Conservation (phyloP, 805 yeast species). For the Isabelozyma pseudorhagii region DNA sequence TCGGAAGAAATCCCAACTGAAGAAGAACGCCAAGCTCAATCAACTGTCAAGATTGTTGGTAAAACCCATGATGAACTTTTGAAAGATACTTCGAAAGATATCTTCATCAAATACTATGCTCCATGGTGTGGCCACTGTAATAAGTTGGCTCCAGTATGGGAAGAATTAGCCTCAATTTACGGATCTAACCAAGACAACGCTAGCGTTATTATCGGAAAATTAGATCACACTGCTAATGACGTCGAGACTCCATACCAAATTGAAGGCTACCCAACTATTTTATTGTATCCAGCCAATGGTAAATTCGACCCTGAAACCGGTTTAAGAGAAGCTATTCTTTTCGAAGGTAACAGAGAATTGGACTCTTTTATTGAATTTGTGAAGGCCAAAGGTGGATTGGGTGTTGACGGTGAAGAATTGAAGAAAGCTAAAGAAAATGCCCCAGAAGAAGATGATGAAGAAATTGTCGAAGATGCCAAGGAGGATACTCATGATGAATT, state of each 20-base stretch:
- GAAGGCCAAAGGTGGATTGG: slow-evolving; percentile 60
- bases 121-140: slow-evolving; percentile 99
- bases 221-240: slow-evolving; percentile 90
- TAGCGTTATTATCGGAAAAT: slow-evolving; percentile 73
- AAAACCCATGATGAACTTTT: slow-evolving; percentile 73
- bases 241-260: slow-evolving; percentile 66
- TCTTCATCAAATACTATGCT: slow-evolving; percentile 88
- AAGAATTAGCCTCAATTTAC: slow-evolving; percentile 76
- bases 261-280: slow-evolving; percentile 88
- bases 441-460: slow-evolving; percentile 23
- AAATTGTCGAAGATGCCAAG: slow-evolving; percentile 19
- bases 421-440: slow-evolving; percentile 20
- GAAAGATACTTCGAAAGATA: slow-evolving; percentile 56
- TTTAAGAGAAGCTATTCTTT: slow-evolving; percentile 53
- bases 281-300: slow-evolving; percentile 79
- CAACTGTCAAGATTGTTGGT: slow-evolving; percentile 77
- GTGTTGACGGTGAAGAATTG: slow-evolving; percentile 50
- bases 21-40: slow-evolving; percentile 58
- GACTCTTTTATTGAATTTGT: slow-evolving; percentile 70
- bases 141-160: slow-evolving; percentile 83
- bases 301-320: slow-evolving; percentile 40
- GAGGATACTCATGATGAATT: slow-evolving; percentile 8
- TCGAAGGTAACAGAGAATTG: slow-evolving; percentile 65
- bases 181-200: slow-evolving; percentile 44
- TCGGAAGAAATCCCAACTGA: slow-evolving; percentile 82